Evolutionary conservation across 352 stramenopile genomes (phyloP).

Genomic region (Phytophthora citrophthora): DNA sequence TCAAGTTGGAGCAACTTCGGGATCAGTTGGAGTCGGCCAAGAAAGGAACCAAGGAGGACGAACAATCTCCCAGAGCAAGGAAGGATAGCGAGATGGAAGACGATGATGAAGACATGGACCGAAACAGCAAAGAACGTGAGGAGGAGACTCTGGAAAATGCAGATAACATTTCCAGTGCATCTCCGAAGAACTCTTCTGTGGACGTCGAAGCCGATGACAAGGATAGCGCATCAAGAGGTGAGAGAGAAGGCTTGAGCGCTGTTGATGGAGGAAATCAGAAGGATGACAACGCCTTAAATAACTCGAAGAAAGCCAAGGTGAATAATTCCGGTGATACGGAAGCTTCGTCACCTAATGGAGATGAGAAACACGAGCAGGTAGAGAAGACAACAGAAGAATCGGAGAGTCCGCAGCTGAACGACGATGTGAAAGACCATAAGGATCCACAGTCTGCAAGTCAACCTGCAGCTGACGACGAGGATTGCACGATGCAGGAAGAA

Average conservation of each 20-base stretch:
- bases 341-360: constrained; percentile 8
- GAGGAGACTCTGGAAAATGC: constrained; percentile 1
- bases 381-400: constrained; percentile 18
- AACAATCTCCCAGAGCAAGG: constrained; percentile 20
- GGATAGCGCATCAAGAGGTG: constrained; percentile 20
- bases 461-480: neutral
- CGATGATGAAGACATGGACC: constrained; percentile 22
- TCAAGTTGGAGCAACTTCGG: constrained; percentile 58
- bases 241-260: neutral
- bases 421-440: constrained; percentile 12
- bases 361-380: constrained; percentile 2
- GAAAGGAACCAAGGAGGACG: constrained; percentile 16
- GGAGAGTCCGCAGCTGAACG: constrained; percentile 9
- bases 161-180: neutral
- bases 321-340: constrained; percentile 6
- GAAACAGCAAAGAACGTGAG: constrained; percentile 3
- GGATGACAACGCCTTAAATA: neutral
- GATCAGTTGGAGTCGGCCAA: constrained; percentile 50
- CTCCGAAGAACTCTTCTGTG: constrained; percentile 7
- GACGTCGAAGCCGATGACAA: constrained; percentile 22
- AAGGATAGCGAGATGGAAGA: constrained; percentile 29
- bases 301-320: constrained; percentile 4
- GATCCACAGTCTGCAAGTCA: constrained; percentile 1
- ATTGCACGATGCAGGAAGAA: constrained; percentile 5
- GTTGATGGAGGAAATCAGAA: constrained; percentile 11